Evolutionary conservation across 768 basidiomycete species (phyloP), one percentile per base, ranked within the genome.

Genomic region (Clavaria fumosa): DNA sequence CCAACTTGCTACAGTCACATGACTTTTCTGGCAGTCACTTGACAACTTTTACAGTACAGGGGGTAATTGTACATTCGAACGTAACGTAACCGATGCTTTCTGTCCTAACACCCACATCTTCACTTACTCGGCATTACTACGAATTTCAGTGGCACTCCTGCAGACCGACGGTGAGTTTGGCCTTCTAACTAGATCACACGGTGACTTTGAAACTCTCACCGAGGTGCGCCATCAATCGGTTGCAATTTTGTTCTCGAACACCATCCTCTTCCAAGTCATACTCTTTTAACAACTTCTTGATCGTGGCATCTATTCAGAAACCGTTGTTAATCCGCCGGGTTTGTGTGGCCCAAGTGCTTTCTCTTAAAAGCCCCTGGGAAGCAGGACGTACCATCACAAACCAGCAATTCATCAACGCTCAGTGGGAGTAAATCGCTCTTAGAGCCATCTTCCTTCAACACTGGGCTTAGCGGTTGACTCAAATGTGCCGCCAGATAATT

Each of bases 151-250:
- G n/a, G n/a, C n/a, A n/a, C n/a, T n/a, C n/a, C n/a, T n/a, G n/a
- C n/a, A n/a, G n/a, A n/a, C n/a, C n/a, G n/a, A n/a, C n/a, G n/a
- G n/a, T n/a, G n/a, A n/a, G n/a, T n/a, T n/a, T n/a, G n/a, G n/a
- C n/a, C n/a, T n/a, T n/a, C 26, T 14, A 28, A 28, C 14, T 14
- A 14, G 26, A 9, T 28, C 26, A 28, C 9, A 28, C 26, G 26
- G 14, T 14, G 26, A 28, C 26, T 28, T 14, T 9, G 26, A 28
- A 14, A 14, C 14, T 28, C 26, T 47, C 42, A 68, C 74, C 75
- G 39, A 73, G 67, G 46, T 70, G 66, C 21, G 61, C 52, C 53
- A 76, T 60, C 49, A 78, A 76, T n/a, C 59, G 53, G 43, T 67
- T 72, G 33, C 70, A 51, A 46, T 73, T 72, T 42, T 50, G 55